These are phyloP conservation scores for Protomyces inundatus DNA, from an alignment of 1,139 yeast genomes.

Conservation along the genomic window DNA sequence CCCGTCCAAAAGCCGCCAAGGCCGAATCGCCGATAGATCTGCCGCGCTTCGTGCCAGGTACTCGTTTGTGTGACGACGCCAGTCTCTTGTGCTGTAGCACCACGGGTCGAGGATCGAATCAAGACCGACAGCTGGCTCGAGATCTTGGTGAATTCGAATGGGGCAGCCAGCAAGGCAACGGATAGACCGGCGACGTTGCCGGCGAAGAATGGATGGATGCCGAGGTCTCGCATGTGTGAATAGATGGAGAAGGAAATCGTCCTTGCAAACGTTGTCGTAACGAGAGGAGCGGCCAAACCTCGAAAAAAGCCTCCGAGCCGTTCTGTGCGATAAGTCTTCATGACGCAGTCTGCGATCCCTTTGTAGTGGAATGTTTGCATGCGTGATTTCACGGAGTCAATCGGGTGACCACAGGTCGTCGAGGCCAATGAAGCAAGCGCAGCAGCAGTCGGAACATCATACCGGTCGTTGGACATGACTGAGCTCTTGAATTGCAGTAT, in stretches of 20 bases:
- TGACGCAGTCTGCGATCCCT: slow-evolving; percentile 56
- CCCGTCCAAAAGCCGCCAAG: slow-evolving; percentile 66
- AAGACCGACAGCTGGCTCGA: slow-evolving; percentile 23
- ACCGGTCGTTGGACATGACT: background rate
- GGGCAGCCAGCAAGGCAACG: background rate
- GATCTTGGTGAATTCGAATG: slow-evolving; percentile 34
- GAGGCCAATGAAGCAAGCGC: slow-evolving; percentile 56
- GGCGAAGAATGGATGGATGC: background rate
- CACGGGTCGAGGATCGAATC: background rate
- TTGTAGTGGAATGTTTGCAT: slow-evolving; percentile 72
- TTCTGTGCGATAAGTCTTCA: slow-evolving; percentile 53
- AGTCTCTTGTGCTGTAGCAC: slow-evolving; percentile 44
- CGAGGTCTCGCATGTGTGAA: background rate
- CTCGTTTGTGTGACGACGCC: slow-evolving; percentile 45
- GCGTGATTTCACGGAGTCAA: slow-evolving; percentile 78
- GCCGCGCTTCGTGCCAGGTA: background rate
- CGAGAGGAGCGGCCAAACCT: slow-evolving; percentile 62
- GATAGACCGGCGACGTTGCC: background rate
- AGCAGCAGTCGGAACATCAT: slow-evolving; percentile 32
- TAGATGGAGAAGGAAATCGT: background rate
- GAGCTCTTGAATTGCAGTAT: too few species aligned
- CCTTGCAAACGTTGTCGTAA: background rate
- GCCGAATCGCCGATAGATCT: slow-evolving; percentile 55
- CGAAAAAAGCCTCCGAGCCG: slow-evolving; percentile 70
- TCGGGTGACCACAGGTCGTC: slow-evolving; percentile 72